Percentiles rank a stretch among this genome's conserved stretches.
Evolutionary conservation across 345 rosid genomes (phyloP).

Genomic region (Syzygium grande): DNA sequence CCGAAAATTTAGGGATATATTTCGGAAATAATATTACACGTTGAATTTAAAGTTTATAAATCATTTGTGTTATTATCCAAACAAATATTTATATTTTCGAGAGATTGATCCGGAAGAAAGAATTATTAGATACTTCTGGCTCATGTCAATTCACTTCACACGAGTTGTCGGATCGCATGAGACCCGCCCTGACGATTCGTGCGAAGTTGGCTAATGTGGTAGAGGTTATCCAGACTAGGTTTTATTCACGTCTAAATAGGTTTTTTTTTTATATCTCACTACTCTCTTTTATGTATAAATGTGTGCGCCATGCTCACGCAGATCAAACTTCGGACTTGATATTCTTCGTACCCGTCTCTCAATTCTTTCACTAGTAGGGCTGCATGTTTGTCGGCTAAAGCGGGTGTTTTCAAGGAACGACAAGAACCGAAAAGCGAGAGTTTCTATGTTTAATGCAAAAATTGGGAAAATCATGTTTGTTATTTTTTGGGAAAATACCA

Average conservation of each 20-base stretch:
- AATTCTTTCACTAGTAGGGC: too few species aligned
- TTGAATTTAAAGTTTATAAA: fast-evolving
- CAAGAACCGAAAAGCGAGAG: neutral
- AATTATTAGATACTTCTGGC: neutral
- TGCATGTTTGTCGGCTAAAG: too few species aligned
- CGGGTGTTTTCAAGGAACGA: neutral
- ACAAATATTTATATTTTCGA: neutral
- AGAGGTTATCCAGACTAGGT: neutral
- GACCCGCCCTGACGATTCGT: neutral
- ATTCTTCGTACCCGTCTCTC: too few species aligned
- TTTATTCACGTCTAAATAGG: neutral
- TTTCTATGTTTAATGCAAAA: neutral
- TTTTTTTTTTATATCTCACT: too few species aligned
- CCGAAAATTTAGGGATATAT: too few species aligned
- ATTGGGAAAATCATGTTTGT: neutral
- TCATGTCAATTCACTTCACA: neutral
- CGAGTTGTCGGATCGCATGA: fast-evolving
- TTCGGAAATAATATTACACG: too few species aligned
- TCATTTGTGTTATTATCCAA: neutral
- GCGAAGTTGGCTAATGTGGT: neutral
- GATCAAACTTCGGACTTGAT: too few species aligned
- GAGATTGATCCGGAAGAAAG: neutral
- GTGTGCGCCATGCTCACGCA: too few species aligned
- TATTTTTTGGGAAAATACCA: too few species aligned
- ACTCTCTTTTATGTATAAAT: too few species aligned